Conservation (phyloP, 1,139 yeast genomes). For the Kodamaea anthophila region DNA sequence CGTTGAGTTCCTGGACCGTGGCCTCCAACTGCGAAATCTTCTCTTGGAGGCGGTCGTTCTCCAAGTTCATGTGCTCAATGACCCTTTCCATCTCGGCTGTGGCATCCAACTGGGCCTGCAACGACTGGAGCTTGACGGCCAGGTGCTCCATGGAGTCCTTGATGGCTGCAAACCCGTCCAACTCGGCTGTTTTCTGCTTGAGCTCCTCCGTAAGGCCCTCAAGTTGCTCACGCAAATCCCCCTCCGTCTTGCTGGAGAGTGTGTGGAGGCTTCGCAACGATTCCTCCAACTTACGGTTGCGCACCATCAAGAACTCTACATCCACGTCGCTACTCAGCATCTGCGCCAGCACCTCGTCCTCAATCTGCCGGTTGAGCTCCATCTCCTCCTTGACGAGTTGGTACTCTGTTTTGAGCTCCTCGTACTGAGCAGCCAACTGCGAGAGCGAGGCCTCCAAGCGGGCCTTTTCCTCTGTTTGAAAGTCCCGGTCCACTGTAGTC, state of each 20-base stretch:
- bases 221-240: conserved; percentile 17
- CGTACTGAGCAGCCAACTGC: conserved; percentile 29
- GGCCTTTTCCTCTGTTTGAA: conserved; percentile 38
- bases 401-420: conserved; percentile 34
- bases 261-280: conserved; percentile 36
- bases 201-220: conserved; percentile 19
- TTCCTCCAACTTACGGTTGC: conserved; percentile 31
- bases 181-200: conserved; percentile 9
- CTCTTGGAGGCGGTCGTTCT: conserved; percentile 43
- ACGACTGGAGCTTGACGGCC: conserved; percentile 34
- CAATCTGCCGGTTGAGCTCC: conserved; percentile 36
- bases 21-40: conserved; percentile 32
- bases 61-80: conserved; percentile 50
- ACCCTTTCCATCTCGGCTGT: conserved; percentile 40
- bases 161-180: conserved; percentile 15
- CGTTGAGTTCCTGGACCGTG: conserved; percentile 52
- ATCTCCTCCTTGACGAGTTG: conserved; percentile 42
- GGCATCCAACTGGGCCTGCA: conserved; percentile 40
- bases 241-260: conserved; percentile 23
- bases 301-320: conserved; percentile 16
- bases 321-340: conserved; percentile 13
- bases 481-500: conserved; percentile 48
- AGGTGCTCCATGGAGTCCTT: conserved; percentile 30
- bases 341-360: conserved; percentile 25
- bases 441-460: conserved; percentile 24